Evolutionary conservation across 108 stramenopile genomes (phyloP).

Genomic region (Nitzschia inconspicua): DNA sequence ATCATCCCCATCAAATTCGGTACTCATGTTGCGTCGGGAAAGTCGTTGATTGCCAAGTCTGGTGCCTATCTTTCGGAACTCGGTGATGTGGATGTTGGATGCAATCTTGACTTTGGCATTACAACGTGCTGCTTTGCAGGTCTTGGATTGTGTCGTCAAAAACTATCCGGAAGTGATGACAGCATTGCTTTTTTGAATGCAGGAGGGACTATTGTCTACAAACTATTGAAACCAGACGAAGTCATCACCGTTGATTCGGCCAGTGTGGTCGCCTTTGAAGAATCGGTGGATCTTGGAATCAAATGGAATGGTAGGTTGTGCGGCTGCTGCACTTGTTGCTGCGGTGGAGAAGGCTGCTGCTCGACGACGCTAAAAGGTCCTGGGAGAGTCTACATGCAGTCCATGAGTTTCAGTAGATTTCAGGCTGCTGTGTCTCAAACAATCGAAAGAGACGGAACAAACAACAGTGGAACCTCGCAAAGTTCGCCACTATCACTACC

Average conservation of each 20-base stretch:
- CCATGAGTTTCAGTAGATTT: constrained; percentile 6
- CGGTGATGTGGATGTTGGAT: constrained; percentile 48
- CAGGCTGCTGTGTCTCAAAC: constrained; percentile 1
- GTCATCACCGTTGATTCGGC: constrained; percentile 63
- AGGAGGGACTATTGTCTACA: constrained; percentile 60
- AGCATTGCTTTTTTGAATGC: constrained; percentile 52
- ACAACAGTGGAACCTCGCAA: not conserved
- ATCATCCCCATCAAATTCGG: constrained; percentile 33
- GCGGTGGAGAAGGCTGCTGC: constrained; percentile 83
- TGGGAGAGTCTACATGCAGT: constrained; percentile 75
- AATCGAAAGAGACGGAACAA: constrained; percentile 3
- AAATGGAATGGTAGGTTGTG: constrained; percentile 56
- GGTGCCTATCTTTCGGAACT: constrained; percentile 53
- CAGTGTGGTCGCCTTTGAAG: constrained; percentile 66
- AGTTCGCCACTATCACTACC: not conserved
- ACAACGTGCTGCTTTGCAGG: constrained; percentile 52
- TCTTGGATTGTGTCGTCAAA: constrained; percentile 44
- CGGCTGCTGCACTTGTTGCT: constrained; percentile 57
- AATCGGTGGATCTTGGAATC: constrained; percentile 58
- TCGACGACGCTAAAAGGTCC: constrained; percentile 85
- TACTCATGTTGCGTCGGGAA: constrained; percentile 22
- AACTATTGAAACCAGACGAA: constrained; percentile 53
- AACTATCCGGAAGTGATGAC: constrained; percentile 32
- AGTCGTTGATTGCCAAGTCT: constrained; percentile 34
- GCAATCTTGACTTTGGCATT: constrained; percentile 24